phyloP scores from a whole-genome alignment of 164 flowering plant genomes.

The Cinnamomum chago region DNA sequence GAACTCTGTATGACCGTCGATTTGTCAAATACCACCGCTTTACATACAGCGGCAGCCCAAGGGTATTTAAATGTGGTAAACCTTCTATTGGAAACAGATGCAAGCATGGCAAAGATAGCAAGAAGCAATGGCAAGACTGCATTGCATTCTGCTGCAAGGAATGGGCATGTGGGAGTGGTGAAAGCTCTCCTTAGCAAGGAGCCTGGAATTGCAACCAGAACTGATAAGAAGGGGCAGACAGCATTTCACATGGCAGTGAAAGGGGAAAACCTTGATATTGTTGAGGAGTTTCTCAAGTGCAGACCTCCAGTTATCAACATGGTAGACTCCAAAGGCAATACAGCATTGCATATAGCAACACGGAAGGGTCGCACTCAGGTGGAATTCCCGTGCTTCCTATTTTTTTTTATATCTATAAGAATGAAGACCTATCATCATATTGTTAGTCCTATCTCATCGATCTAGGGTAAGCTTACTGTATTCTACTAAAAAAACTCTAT shows the following conservation, averaged over 20 bases:
- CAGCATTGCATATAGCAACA: constrained; percentile 80
- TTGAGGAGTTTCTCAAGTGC: constrained; percentile 61
- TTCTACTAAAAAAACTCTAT: too few relatives aligned
- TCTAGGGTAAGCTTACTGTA: too few relatives aligned
- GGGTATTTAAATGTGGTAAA: constrained; percentile 73
- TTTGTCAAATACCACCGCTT: constrained; percentile 75
- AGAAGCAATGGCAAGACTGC: constrained; percentile 92
- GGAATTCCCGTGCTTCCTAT: not conserved
- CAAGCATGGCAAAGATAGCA: constrained; percentile 65
- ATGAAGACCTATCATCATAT: too few relatives aligned
- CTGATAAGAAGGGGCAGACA: constrained; percentile 91
- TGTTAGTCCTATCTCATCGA: too few relatives aligned
- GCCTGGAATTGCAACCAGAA: constrained; percentile 51
- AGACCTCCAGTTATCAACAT: constrained; percentile 59
- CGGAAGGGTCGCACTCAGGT: constrained; percentile 89
- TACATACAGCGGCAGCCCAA: constrained; percentile 87
- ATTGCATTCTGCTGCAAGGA: constrained; percentile 89
- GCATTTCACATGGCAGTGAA: constrained; percentile 98
- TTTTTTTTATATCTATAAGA: not conserved
- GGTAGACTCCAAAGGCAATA: constrained; percentile 77
- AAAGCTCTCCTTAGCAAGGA: constrained; percentile 58
- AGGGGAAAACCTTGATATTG: constrained; percentile 69
- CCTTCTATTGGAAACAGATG: constrained; percentile 60
- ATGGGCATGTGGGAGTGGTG: constrained; percentile 73
- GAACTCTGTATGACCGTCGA: constrained; percentile 88